A percentile compares a stretch with the other conserved stretches of the same genome.
These are phyloP conservation scores for Gnetum montanum DNA, from an alignment of 75 land plant species.

Conservation along the genomic window DNA sequence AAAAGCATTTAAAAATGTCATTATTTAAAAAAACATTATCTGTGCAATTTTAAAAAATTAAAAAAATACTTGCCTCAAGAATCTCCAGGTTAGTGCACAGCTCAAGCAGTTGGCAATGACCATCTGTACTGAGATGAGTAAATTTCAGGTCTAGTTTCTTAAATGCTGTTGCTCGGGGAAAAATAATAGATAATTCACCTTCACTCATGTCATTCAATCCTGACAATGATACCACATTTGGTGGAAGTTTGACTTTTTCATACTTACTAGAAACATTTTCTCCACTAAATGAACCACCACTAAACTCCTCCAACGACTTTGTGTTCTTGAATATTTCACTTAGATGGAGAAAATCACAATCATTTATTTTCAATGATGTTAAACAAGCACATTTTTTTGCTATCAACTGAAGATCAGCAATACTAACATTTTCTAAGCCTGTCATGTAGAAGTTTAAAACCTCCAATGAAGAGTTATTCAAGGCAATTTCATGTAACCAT, in stretches of 20 bases:
- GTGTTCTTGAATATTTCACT: conserved; percentile 39
- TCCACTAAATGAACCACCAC: conserved; percentile 44
- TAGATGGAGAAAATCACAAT: conserved; percentile 44
- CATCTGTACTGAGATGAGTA: conserved; percentile 49
- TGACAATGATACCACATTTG: conserved; percentile 31
- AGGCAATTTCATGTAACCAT: conserved; percentile 23
- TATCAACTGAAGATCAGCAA: conserved; percentile 44
- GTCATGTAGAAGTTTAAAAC: conserved; percentile 12
- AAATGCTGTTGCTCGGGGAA: conserved; percentile 39
- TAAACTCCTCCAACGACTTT: conserved; percentile 55
- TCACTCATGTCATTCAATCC: conserved; percentile 48
- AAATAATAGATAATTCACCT: conserved; percentile 41
- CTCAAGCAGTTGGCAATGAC: conserved; percentile 56
- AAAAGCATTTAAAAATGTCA: too few species aligned
- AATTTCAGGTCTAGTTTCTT: conserved; percentile 73
- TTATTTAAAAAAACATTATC: too few species aligned
- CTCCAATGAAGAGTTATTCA: conserved; percentile 15
- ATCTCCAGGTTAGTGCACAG: conserved; percentile 72
- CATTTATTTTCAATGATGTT: conserved; percentile 57
- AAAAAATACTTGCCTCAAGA: conserved; percentile 79
- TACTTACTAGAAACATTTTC: conserved; percentile 16
- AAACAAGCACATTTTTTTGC: conserved; percentile 60
- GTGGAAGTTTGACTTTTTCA: conserved; percentile 29
- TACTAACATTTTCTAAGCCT: conserved; percentile 9
- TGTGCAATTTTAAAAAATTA: too few species aligned